Evolutionary conservation across 768 basidiomycete genomes (phyloP), one percentile per base, ranked within the genome.

Genomic region (Pleurotus ostreatus): DNA sequence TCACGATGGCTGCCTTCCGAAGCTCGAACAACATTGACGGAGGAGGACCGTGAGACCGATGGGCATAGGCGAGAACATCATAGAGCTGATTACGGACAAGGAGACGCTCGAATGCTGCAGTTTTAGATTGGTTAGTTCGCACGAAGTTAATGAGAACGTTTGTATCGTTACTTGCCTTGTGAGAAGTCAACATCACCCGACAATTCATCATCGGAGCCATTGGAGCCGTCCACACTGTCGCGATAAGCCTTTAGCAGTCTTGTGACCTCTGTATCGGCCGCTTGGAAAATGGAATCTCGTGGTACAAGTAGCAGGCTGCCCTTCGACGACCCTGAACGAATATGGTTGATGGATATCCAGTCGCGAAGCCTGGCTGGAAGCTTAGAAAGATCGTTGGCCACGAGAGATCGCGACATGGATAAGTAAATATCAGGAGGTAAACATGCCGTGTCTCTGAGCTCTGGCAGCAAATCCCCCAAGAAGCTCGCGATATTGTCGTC

Each of bases 1-100:
- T 70, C 63, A 88, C 86, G 58, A 87, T 80, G 59, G 84, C 82
- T 13, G 84, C 74, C 52, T 78, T 75, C 53, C 78, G 74, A 39
- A 79, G 72, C 66, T 85, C 83, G 56, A 70, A 69, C 52, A 88
- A 70, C 76, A 85, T 86, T 13, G 74, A 71, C 3, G 76, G 60
- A 7, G 84, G 71, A 16, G 79, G 74, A 15, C 74, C 76, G 62
- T 88, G 86, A 15, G 77, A 71, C 11, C 84, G 74, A 63, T 88
- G 86, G 2, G 82, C 82, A 61, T 83, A 88, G 20, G 82, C 82
- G 41, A 88, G 67, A 57, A 86, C 75, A 65, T 88, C 86, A 55
- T 85, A 88, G 60, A 88, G 78, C 63, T 88, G 86, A 20, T 77
- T 71, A 53, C 81, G 80, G 49, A 86, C 85, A 8, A 86, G 86